These are phyloP conservation scores for Colletotrichum siamense DNA, from an alignment of 2,329 filamentous ascomycete genomes.

Conservation along the genomic window DNA sequence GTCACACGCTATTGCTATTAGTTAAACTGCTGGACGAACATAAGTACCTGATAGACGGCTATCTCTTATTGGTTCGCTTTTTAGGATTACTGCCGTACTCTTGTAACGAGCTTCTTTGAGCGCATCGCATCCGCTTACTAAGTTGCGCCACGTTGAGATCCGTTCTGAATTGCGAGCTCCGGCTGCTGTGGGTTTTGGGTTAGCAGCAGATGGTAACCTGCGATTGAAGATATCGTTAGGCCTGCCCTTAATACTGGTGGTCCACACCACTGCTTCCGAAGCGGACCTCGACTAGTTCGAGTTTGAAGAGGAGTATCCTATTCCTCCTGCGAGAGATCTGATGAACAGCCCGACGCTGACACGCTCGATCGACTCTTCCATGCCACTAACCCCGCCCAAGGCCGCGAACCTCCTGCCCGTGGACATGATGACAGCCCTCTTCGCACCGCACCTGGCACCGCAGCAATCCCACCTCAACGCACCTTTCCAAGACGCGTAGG, in stretches of 20 bases:
- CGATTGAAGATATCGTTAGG: neutral
- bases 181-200: no score
- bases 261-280: conserved; percentile 78
- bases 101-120: no score
- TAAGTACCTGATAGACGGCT: no score
- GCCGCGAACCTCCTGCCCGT: conserved; percentile 43
- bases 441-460: conserved; percentile 55
- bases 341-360: conserved; percentile 62
- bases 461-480: conserved; percentile 64
- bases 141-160: no score
- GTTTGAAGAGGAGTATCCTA: conserved; percentile 70
- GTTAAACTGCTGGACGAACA: no score
- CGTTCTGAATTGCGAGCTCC: no score
- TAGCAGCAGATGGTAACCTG: neutral
- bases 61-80: no score
- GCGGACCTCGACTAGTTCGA: conserved; percentile 82
- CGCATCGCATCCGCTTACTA: no score
- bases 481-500: conserved; percentile 60
- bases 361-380: conserved; percentile 58
- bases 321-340: conserved; percentile 65
- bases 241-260: neutral
- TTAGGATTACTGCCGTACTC: no score
- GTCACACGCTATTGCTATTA: no score
- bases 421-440: conserved; percentile 59
- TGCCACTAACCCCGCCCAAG: conserved; percentile 37